phyloP scores from a whole-genome alignment of 768 basidiomycete genomes.

The Holtermannia corniformis region DNA sequence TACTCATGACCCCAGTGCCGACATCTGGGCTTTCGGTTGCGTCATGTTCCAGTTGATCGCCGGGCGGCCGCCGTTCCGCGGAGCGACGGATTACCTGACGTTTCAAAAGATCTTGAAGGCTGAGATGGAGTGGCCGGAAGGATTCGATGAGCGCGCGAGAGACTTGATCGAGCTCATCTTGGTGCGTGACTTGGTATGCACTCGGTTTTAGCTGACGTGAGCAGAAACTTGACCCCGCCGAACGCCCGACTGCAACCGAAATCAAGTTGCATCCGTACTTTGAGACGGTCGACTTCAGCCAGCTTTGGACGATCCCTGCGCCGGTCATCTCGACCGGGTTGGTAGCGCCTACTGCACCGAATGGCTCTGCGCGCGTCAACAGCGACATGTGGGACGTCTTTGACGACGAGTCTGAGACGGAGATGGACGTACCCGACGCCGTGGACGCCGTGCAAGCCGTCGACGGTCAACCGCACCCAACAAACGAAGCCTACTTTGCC shows the following conservation, averaged over 20 bases:
- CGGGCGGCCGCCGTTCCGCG: slow-evolving; percentile 84
- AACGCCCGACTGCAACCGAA: slow-evolving; percentile 23
- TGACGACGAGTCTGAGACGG: slow-evolving; percentile 32
- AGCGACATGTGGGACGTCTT: slow-evolving; percentile 35
- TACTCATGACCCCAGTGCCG: slow-evolving; percentile 52
- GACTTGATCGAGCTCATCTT: slow-evolving; percentile 70
- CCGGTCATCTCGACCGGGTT: slow-evolving; percentile 28
- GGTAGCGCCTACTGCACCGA: slow-evolving; percentile 16
- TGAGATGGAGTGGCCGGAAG: slow-evolving; percentile 77
- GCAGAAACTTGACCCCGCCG: slow-evolving; percentile 34
- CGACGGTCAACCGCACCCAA: neutral
- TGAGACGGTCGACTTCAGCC: slow-evolving; percentile 22
- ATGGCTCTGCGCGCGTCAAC: slow-evolving; percentile 10
- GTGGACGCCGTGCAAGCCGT: neutral
- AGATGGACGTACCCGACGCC: neutral
- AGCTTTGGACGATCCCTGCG: slow-evolving; percentile 31
- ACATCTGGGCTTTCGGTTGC: slow-evolving; percentile 92
- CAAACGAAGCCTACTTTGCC: neutral
- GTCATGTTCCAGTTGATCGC: slow-evolving; percentile 87
- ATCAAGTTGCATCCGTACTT: slow-evolving; percentile 40
- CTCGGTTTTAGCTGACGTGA: neutral
- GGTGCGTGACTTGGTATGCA: slow-evolving; percentile 45
- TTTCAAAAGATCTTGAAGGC: slow-evolving; percentile 87
- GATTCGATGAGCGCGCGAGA: slow-evolving; percentile 69
- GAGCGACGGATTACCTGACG: slow-evolving; percentile 77